These are phyloP conservation scores for Ophiobolus disseminans DNA, from an alignment of 2,329 filamentous ascomycete genomes.

Conservation along the genomic window DNA sequence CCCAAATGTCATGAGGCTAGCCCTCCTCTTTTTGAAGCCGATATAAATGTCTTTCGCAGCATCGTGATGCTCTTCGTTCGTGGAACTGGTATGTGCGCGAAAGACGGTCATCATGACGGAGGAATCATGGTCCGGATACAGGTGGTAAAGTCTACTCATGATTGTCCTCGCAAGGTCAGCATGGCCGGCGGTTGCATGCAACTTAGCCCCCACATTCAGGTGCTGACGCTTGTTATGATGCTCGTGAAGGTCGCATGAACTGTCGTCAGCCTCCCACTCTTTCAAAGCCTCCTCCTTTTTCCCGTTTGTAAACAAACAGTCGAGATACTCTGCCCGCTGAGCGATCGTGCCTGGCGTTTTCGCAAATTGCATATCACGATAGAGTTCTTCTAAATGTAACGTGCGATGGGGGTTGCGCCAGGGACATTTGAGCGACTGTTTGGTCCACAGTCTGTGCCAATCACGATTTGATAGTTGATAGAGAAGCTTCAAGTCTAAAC, in stretches of 20 bases:
- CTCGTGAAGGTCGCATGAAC: not conserved
- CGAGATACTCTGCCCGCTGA: slow-evolving; percentile 33
- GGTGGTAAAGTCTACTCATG: slow-evolving; percentile 61
- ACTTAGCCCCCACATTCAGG: slow-evolving; percentile 71
- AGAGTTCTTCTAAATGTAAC: slow-evolving; percentile 30
- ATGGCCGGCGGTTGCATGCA: slow-evolving; percentile 66
- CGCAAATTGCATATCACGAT: slow-evolving; percentile 34
- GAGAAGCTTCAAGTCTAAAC: slow-evolving; percentile 21
- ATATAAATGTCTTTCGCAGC: slow-evolving; percentile 59
- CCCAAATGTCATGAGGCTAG: slow-evolving; percentile 66
- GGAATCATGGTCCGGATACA: slow-evolving; percentile 56
- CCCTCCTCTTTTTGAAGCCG: slow-evolving; percentile 67
- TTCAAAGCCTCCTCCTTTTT: slow-evolving; percentile 31
- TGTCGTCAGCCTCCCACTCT: slow-evolving; percentile 40
- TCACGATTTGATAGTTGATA: slow-evolving; percentile 29
- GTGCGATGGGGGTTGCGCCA: slow-evolving; percentile 21
- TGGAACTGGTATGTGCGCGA: slow-evolving; percentile 65
- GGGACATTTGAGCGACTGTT: slow-evolving; percentile 24
- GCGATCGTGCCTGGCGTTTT: slow-evolving; percentile 23
- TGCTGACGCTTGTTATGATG: slow-evolving; percentile 37
- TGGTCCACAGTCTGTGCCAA: slow-evolving; percentile 46
- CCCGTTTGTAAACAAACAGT: slow-evolving; percentile 36
- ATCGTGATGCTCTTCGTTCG: slow-evolving; percentile 50
- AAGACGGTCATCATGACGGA: slow-evolving; percentile 74
- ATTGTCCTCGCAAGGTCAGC: slow-evolving; percentile 65